Evolutionary conservation across 2,329 filamentous ascomycete genomes (phyloP).

Genomic region (Fusarium robinianum): DNA sequence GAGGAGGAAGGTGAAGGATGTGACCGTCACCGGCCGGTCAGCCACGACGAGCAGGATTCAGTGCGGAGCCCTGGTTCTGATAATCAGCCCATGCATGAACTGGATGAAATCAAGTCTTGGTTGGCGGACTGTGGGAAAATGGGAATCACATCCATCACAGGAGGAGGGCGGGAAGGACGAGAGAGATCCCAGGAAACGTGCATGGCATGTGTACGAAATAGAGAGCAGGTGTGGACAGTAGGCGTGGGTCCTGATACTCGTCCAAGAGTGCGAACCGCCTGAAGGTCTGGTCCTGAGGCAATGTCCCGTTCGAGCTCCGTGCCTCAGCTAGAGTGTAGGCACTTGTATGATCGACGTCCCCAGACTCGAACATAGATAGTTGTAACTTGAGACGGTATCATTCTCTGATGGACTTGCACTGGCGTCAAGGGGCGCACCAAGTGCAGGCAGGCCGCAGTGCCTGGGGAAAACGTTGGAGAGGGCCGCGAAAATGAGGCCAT

Average conservation of each 20-base stretch:
- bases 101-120: slow-evolving; percentile 19
- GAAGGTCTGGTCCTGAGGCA: slow-evolving; percentile 21
- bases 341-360: slow-evolving; percentile 39
- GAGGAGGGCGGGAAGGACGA: background rate
- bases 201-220: slow-evolving; percentile 7
- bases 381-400: slow-evolving; percentile 28
- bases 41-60: slow-evolving; percentile 32
- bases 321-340: slow-evolving; percentile 37
- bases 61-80: slow-evolving; percentile 20
- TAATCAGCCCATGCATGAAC: slow-evolving; percentile 38
- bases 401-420: slow-evolving; percentile 30
- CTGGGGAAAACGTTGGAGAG: too few species aligned
- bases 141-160: slow-evolving; percentile 10
- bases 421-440: slow-evolving; percentile 28
- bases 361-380: slow-evolving; percentile 18
- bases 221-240: background rate
- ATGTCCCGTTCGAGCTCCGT: slow-evolving; percentile 23
- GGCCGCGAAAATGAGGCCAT: slow-evolving; percentile 21
- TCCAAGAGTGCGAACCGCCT: slow-evolving; percentile 12
- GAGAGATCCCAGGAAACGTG: background rate
- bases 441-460: too few species aligned
- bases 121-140: slow-evolving; percentile 15
- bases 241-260: slow-evolving; percentile 1
- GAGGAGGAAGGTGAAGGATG: slow-evolving; percentile 19
- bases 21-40: slow-evolving; percentile 24